Percentiles rank a stretch among this genome's conserved stretches.
Evolutionary conservation across 2,329 filamentous ascomycete genomes (phyloP).

Genomic region (Botrytis deweyae): DNA sequence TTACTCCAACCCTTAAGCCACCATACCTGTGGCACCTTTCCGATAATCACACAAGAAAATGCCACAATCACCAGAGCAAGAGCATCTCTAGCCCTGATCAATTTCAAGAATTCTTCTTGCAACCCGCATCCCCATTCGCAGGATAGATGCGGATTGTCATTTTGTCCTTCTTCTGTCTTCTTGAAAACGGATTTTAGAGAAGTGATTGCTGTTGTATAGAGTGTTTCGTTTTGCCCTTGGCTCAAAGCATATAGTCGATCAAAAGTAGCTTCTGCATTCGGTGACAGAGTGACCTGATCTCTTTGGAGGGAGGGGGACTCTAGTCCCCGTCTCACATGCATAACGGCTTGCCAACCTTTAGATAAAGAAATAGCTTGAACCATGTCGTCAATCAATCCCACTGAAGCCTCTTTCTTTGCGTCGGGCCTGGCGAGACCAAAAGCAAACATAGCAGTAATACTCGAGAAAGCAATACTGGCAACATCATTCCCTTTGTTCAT

Average conservation of each 20-base stretch:
- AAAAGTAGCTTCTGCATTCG: neutral
- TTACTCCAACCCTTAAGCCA: neutral
- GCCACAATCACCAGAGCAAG: neutral
- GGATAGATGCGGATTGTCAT: neutral
- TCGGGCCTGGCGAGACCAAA: neutral
- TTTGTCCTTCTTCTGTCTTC: neutral
- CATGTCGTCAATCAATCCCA: neutral
- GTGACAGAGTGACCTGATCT: neutral
- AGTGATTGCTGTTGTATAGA: neutral
- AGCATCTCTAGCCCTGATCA: neutral
- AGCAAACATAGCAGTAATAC: neutral
- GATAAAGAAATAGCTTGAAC: neutral
- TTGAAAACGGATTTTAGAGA: neutral
- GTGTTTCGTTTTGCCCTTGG: neutral
- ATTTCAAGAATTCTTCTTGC: neutral
- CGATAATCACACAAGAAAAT: neutral
- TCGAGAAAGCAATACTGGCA: conserved; percentile 1
- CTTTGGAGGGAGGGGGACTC: neutral
- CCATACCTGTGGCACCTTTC: neutral
- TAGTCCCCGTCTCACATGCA: neutral
- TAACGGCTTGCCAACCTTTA: neutral
- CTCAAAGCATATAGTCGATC: neutral
- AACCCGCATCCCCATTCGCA: neutral
- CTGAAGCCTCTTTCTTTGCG: neutral
- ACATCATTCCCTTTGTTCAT: neutral